phyloP scores from a whole-genome alignment of 441 rosid species.

The Euphorbia schlechtendalii region DNA sequence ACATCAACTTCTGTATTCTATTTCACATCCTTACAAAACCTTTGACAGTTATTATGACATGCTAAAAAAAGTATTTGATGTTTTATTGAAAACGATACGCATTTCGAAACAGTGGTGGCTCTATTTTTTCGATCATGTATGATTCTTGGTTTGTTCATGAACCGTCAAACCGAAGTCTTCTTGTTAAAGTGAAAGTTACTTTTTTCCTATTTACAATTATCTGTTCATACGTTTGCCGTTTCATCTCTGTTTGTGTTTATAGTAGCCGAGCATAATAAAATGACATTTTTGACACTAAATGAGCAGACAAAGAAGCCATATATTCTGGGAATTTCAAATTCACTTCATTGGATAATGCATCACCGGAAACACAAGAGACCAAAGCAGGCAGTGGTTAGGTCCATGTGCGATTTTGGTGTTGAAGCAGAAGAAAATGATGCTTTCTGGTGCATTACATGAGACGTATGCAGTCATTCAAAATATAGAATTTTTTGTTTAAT shows the following conservation, averaged over 20 bases:
- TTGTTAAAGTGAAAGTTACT: not conserved
- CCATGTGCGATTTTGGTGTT: not conserved
- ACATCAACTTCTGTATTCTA: not conserved
- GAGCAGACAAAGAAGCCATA: slow-evolving; percentile 81
- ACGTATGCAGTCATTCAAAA: not conserved
- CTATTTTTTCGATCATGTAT: not conserved
- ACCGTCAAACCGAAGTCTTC: too few species aligned
- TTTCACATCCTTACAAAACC: not conserved
- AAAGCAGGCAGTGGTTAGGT: not conserved
- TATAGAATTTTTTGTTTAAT: not conserved
- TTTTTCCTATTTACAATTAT: not conserved
- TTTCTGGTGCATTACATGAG: not conserved
- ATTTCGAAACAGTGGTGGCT: not conserved
- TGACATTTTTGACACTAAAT: slow-evolving; percentile 20
- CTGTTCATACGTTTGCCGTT: not conserved
- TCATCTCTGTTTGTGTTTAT: not conserved
- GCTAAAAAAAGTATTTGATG: not conserved
- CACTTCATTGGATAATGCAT: slow-evolving; percentile 47
- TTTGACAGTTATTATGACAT: not conserved
- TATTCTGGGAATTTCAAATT: slow-evolving; percentile 84
- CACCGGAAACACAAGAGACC: slow-evolving; percentile 20
- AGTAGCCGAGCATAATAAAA: not conserved
- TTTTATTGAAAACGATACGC: not conserved
- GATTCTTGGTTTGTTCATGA: not conserved
- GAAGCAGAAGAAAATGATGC: not conserved